Percentiles rank a stretch among this genome's conserved stretches.
Conservation (phyloP, 305 asterid genomes). For the Fraxinus xanthoxyloides region DNA sequence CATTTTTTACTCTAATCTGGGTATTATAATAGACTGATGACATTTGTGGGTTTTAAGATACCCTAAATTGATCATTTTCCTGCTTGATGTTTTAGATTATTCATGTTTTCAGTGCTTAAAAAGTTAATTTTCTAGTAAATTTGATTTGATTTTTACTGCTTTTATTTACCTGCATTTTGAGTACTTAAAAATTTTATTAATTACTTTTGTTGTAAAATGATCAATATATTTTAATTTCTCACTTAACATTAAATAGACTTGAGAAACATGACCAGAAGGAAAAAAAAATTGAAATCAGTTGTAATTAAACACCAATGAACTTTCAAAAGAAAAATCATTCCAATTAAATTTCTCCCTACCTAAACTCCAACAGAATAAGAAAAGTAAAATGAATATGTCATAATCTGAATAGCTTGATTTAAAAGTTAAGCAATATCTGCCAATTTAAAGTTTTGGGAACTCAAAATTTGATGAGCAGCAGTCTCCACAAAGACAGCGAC, state of each 20-base stretch:
- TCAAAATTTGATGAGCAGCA: slow-evolving; percentile 56
- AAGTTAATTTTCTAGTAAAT: not conserved
- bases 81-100: not conserved
- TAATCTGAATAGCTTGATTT: not conserved
- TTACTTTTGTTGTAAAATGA: not conserved
- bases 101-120: not conserved
- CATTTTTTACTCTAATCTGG: not conserved
- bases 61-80: not conserved
- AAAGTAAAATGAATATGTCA: not conserved
- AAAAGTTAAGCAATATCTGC: slow-evolving; percentile 34
- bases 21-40: not conserved
- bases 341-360: not conserved
- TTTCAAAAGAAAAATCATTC: not conserved
- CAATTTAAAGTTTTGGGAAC: slow-evolving; percentile 69
- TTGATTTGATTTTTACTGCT: not conserved
- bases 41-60: not conserved
- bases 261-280: not conserved
- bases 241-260: not conserved
- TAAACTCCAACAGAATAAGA: no score
- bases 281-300: not conserved
- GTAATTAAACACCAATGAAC: not conserved
- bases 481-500: slow-evolving; percentile 51
- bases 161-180: not conserved
- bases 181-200: no score
- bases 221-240: not conserved